phyloP scores from a whole-genome alignment of 164 flowering plant species.

The Warburgia ugandensis region DNA sequence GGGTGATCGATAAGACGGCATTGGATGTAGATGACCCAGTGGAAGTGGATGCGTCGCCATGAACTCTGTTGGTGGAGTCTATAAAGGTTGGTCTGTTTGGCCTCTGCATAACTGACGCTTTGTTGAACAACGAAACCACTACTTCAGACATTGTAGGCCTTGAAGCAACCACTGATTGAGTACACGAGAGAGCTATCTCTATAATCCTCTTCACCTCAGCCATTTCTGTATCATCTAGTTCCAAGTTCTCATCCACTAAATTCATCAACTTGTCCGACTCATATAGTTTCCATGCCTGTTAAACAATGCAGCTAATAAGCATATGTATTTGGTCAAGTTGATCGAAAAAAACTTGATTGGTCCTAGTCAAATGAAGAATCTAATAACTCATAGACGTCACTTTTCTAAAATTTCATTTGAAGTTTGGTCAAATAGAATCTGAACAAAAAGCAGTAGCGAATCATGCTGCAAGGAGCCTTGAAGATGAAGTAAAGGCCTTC shows the following conservation, averaged over 20 bases:
- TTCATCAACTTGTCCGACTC: slow-evolving; percentile 24
- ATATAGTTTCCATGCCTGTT: slow-evolving; percentile 30
- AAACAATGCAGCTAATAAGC: background rate
- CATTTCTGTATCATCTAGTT: slow-evolving; percentile 16
- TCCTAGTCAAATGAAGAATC: too few species aligned
- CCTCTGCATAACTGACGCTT: slow-evolving; percentile 4
- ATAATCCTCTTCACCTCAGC: slow-evolving; percentile 29
- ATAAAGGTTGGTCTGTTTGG: slow-evolving; percentile 26
- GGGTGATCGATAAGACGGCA: slow-evolving; percentile 8
- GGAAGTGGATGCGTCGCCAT: background rate
- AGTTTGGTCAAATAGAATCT: background rate
- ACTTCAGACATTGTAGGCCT: slow-evolving; percentile 55
- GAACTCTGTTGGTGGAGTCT: slow-evolving; percentile 8
- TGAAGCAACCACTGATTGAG: slow-evolving; percentile 27
- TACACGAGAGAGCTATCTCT: slow-evolving; percentile 40
- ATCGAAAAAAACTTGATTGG: background rate
- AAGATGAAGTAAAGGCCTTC: background rate
- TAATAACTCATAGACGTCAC: too few species aligned
- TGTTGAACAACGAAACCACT: slow-evolving; percentile 22
- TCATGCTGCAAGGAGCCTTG: background rate
- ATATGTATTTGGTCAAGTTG: too few species aligned
- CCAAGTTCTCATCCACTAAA: slow-evolving; percentile 34
- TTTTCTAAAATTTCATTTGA: too few species aligned
- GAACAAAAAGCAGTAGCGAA: background rate
- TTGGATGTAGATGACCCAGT: slow-evolving; percentile 2